Base-by-base conservation (phyloP, 2,329 filamentous ascomycete genomes). In the Macrophomina tecta region DNA sequence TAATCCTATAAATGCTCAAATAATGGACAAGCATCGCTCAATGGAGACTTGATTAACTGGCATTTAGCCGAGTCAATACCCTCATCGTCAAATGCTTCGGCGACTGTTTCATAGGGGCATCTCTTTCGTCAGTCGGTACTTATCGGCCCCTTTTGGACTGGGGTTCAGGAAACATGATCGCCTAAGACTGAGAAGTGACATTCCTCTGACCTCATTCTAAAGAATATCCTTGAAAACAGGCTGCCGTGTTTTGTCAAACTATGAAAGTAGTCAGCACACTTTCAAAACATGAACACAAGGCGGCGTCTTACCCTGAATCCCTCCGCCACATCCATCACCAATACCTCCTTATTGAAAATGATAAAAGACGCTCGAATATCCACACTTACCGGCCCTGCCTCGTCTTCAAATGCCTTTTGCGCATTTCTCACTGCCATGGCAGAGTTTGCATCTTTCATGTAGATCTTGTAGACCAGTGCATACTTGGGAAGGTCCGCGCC, bases 391-490 rank as follows among this genome's bases (percentile, higher is more conserved):
- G 18, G 18, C 8, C 48, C 48, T 1, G 48, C 18, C 30, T 55
- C 30, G 30, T 36, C n/a, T 12, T 55, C 51, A n/a, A 36, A 55
- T 16, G 11, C 30, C 16, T 36, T 55, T 14, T 55, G 51, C 9
- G 51, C 51, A 30, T 18, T 55, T 12, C 51, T 34, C 16, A 55
- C 30, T 12, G 51, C 51, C 14, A 9, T 18, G 4, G 16, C 30
- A 36, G 51, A 28, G 8, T 30, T 4, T 18, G 30, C 30, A 4
- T 36, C 32, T 9, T 55, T 36, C 51, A 55, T 2, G 16, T 38
- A 55, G 1, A 55, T 55, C 32, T 55, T 55, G 30, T 55, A 55
- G 16, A 55, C 51, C 51, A 55, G 32, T 11, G 30, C 51, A 38
- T 36, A 55, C 30, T 38, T 55, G 0, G 51, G 51, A 30, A 55